Percentiles rank a stretch among this genome's conserved stretches.
Conservation (phyloP, 495 filamentous ascomycete species). For the Penicillium paxilli region DNA sequence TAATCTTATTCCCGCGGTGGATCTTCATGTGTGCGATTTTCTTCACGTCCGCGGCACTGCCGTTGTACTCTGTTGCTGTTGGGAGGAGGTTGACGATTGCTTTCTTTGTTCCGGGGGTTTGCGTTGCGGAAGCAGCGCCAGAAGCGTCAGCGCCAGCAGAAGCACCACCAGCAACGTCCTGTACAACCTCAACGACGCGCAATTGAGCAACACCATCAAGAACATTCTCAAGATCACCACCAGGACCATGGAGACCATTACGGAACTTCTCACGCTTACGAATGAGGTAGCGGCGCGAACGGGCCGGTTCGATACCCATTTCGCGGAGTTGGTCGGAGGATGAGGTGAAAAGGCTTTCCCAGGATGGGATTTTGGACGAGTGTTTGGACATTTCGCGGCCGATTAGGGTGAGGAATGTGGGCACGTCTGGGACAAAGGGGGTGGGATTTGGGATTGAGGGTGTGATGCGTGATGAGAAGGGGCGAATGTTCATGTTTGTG, state of each 20-base stretch:
- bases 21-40: conserved; percentile 66
- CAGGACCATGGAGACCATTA: conserved; percentile 70
- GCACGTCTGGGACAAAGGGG: conserved; percentile 83
- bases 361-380: conserved; percentile 76
- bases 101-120: conserved; percentile 55
- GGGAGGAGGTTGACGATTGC: conserved; percentile 72
- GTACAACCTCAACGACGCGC: conserved; percentile 65
- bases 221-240: conserved; percentile 75
- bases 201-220: conserved; percentile 70
- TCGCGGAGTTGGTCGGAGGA: conserved; percentile 75
- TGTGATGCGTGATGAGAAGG: conserved; percentile 27
- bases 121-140: conserved; percentile 37
- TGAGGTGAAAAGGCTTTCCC: conserved; percentile 83
- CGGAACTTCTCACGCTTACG: conserved; percentile 83
- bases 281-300: conserved; percentile 78
- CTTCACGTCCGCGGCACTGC: conserved; percentile 34
- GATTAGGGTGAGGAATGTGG: conserved; percentile 89
- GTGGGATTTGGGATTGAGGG: conserved; percentile 67
- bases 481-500: conserved; percentile 37
- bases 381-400: conserved; percentile 82
- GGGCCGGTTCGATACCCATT: conserved; percentile 81
- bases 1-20: conserved; percentile 60
- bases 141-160: neutral
- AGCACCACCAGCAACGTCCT: no score
- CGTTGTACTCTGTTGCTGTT: conserved; percentile 46